Evolutionary conservation across 2,329 filamentous ascomycete species (phyloP), one percentile per base, ranked within the genome.

Genomic region (Pseudogymnoascus sp.): DNA sequence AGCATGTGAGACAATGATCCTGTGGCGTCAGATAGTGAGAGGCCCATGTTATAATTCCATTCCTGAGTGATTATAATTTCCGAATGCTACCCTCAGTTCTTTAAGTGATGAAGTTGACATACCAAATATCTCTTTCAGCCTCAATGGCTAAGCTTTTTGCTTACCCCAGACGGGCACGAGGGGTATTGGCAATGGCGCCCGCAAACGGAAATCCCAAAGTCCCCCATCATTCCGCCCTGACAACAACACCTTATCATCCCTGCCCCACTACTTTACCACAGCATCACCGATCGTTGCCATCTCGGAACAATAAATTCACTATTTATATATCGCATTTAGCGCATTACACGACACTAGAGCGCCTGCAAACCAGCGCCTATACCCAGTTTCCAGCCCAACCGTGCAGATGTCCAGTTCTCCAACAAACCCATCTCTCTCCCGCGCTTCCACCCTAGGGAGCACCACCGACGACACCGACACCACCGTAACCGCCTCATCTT

Each of bases 121-220:
- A 8, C 3, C 2, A 6, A 17, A 33, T 31, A 26, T 33, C 21
- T 54, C 21, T 21, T 21, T 33, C 44, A 50, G 44, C 44, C 44
- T 54, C 44, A 31, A 54, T 33, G n/a, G 44, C n/a, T 54, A 54
- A 54, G 44, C 44, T 54, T 54, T 54, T 54, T 41, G 44, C 44
- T 54, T 54, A 54, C 26, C 44, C 44, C 26, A 54, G n/a, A 31
- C 17, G 44, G 44, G 44, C 44, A 54, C 26, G 44, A 54, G 44
- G 44, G 44, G 44, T 15, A 50, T 50, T 50, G 24, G 13, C 44
- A 50, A 17, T 50, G 44, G 26, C 41, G n/a, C 44, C 44, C n/a
- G 26, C 26, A 50, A 50, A 50, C 44, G 44, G 44, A 50, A 31
- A 31, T 31, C 44, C 26, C 26, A 50, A n/a, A 31, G 21, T 17